phyloP scores from a whole-genome alignment of 495 filamentous ascomycete genomes.

The Hypoxylon cercidicola region DNA sequence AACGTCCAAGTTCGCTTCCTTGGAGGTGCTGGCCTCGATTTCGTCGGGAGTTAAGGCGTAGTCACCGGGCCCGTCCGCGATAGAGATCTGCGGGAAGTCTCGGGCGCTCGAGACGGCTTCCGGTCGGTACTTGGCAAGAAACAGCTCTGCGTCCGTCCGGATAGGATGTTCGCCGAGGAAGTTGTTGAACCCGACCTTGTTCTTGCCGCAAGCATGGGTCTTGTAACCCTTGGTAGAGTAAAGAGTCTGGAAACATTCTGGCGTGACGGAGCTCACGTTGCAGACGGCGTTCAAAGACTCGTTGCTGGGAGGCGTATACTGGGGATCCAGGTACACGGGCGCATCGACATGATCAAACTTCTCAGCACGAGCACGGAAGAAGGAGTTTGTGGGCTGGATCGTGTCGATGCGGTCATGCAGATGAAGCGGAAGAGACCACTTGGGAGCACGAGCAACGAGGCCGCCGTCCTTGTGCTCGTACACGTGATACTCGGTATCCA shows the following conservation, averaged over 20 bases:
- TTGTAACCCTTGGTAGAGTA: constrained; percentile 65
- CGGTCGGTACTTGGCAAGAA: constrained; percentile 60
- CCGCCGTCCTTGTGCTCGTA: constrained; percentile 61
- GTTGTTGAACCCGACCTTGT: constrained; percentile 60
- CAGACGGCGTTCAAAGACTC: constrained; percentile 54
- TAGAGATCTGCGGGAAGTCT: constrained; percentile 54
- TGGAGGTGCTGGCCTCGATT: constrained; percentile 51
- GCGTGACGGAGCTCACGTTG: constrained; percentile 62
- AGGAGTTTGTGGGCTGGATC: constrained; percentile 76
- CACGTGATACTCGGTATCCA: constrained; percentile 68
- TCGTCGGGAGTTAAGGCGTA: constrained; percentile 38
- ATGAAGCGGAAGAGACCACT: constrained; percentile 71
- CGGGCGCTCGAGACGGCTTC: constrained; percentile 55
- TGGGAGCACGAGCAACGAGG: constrained; percentile 63
- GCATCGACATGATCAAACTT: constrained; percentile 39
- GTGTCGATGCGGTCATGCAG: constrained; percentile 69
- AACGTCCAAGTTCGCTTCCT: constrained; percentile 78
- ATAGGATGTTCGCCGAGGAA: constrained; percentile 62
- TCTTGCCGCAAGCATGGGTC: constrained; percentile 53
- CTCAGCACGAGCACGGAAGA: constrained; percentile 50
- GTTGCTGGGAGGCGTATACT: constrained; percentile 39
- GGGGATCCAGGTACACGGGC: constrained; percentile 31
- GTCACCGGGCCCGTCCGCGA: constrained; percentile 52
- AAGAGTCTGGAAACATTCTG: constrained; percentile 63
- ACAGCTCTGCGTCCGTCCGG: constrained; percentile 59